Base-by-base conservation (phyloP, 805 yeast genomes). In the Ogataea chonburiensis region DNA sequence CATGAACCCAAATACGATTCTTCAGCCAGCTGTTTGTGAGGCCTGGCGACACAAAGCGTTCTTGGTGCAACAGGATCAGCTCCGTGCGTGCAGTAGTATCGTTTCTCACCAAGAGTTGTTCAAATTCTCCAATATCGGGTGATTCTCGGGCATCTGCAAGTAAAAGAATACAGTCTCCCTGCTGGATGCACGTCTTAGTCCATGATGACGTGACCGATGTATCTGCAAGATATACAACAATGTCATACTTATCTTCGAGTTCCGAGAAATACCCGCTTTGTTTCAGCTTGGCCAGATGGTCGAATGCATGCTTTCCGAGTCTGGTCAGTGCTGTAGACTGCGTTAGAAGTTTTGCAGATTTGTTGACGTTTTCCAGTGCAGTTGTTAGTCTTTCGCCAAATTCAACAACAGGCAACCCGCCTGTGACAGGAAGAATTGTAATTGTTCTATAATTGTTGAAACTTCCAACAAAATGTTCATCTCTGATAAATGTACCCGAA, bases 291-390 rank as follows among this genome's bases (percentile, higher is more conserved):
- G 96, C 86, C 30, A 93, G 68, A 49, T 79, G 87, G 58, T 87
- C 95, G 67, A 93, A 93, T 0, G 98, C 97, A 61, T 89, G 86
- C 36, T 86, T 73, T 1, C 98, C 98, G 43, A 91, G 64, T 55
- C 86, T 89, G 4, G 75, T 72, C 39, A 91, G 65, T 0, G 89
- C 79, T 0, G 89, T 73, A 0, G 94, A 80, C 55, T 88, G 95
- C 49, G 88, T 86, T n/a, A 91, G 66, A 2, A 86, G 77, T 35
- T 84, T 79, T 3, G 86, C 93, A 2, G 79, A 68, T 23, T 83
- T 70, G 2, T 88, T 89, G 28, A 85, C 81, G 23, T 71, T 72
- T 49, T 77, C 74, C 46, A 89, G 75, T 0, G 96, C 86, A n/a
- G 67, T 64, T 1, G 81, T 77, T 31, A 91, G 67, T 38, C 73